A percentile compares a stretch with the other conserved stretches of the same genome.
phyloP scores from a whole-genome alignment of 495 filamentous ascomycete species.

The Achaetomiella virescens region DNA sequence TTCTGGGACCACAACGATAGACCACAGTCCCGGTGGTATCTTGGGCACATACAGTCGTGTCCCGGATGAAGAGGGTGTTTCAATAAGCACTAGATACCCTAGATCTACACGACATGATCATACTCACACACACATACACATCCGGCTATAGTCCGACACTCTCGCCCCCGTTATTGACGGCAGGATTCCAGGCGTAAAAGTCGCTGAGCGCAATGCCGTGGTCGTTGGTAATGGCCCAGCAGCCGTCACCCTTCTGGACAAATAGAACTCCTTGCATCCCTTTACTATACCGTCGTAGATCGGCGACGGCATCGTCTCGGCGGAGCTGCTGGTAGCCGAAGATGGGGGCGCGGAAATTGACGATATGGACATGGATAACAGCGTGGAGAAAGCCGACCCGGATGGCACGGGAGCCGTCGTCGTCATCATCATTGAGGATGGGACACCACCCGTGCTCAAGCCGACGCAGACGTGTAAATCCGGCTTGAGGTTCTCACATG shows the following conservation, averaged over 20 bases:
- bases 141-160: too few species aligned
- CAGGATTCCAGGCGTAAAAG: not conserved
- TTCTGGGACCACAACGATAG: not conserved
- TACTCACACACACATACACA: too few species aligned
- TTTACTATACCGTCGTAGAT: not conserved
- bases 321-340: not conserved
- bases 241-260: not conserved
- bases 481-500: not conserved
- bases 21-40: not conserved
- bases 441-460: not conserved
- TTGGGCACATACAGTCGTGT: constrained; percentile 5
- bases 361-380: too few species aligned
- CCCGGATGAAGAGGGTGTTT: too few species aligned
- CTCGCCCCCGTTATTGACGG: too few species aligned
- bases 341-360: too few species aligned
- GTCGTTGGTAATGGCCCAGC: constrained; percentile 1
- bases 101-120: too few species aligned
- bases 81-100: too few species aligned
- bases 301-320: not conserved
- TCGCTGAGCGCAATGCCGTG: not conserved
- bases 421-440: not conserved
- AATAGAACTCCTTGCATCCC: not conserved
- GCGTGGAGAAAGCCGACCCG: too few species aligned
- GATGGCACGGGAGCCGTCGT: not conserved
- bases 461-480: not conserved